Percentiles rank a stretch among this genome's conserved stretches.
phyloP scores from a whole-genome alignment of 2,329 filamentous ascomycete genomes.

The Trichoderma citrinoviride region DNA sequence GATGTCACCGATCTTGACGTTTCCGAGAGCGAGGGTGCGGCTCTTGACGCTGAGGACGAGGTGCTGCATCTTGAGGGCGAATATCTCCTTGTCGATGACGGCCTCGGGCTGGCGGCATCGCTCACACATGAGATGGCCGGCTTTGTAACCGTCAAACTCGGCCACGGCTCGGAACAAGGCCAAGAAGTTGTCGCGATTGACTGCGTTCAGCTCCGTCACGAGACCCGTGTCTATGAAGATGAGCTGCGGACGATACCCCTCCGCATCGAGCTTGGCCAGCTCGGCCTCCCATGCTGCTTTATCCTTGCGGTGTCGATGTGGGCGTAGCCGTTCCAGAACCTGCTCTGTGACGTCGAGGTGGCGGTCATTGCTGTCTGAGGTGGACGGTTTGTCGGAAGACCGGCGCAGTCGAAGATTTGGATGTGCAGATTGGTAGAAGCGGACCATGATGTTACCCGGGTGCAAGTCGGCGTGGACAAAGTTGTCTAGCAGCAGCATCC shows the following conservation, averaged over 20 bases:
- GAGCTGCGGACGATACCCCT: constrained; percentile 89
- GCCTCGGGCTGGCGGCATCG: constrained; percentile 88
- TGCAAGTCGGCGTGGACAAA: constrained; percentile 96
- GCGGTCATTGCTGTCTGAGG: constrained; percentile 40
- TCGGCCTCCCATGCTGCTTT: constrained; percentile 69
- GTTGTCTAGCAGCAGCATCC: constrained; percentile 96
- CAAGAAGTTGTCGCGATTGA: constrained; percentile 85
- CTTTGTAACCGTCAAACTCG: constrained; percentile 95
- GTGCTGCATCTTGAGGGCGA: constrained; percentile 95
- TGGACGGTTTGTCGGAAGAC: constrained; percentile 30
- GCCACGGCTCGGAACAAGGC: constrained; percentile 94
- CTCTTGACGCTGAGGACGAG: constrained; percentile 88
- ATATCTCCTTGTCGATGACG: constrained; percentile 85
- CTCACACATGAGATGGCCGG: constrained; percentile 93
- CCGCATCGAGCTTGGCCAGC: constrained; percentile 72
- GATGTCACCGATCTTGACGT: constrained; percentile 94
- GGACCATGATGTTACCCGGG: constrained; percentile 98
- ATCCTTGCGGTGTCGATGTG: constrained; percentile 62
- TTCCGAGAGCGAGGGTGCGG: constrained; percentile 84
- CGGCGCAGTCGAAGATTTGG: constrained; percentile 54
- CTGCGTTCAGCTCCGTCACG: constrained; percentile 86
- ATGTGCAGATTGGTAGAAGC: constrained; percentile 83
- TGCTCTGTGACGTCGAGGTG: constrained; percentile 80
- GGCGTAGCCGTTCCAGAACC: constrained; percentile 75
- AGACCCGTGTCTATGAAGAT: constrained; percentile 97